phyloP scores from a whole-genome alignment of 495 filamentous ascomycete species.

The Paragyromitra xinjiangensis region DNA sequence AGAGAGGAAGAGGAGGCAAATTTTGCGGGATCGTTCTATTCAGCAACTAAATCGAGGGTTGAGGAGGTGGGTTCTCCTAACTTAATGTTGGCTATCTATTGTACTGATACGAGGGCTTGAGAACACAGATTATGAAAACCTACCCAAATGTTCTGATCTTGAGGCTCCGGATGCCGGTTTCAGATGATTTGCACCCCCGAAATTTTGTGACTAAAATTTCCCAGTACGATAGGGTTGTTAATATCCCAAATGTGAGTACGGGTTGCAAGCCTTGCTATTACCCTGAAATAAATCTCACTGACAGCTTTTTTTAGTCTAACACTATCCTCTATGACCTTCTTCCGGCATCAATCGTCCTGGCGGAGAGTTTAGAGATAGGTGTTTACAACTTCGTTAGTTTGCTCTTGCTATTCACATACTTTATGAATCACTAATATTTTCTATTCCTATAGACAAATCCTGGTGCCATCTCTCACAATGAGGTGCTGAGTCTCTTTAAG shows the following conservation, averaged over 20 bases:
- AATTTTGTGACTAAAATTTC: constrained; percentile 75
- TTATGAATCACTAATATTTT: constrained; percentile 11
- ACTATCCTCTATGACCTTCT: constrained; percentile 71
- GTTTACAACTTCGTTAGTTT: constrained; percentile 65
- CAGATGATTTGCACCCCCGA: constrained; percentile 71
- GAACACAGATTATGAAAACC: constrained; percentile 65
- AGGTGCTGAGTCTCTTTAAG: constrained; percentile 69
- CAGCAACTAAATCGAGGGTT: constrained; percentile 70
- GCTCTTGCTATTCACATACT: background rate
- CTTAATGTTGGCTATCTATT: background rate
- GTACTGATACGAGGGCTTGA: constrained; percentile 12
- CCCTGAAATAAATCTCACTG: constrained; percentile 1
- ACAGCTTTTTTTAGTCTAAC: constrained; percentile 62
- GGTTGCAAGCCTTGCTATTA: background rate
- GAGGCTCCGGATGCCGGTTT: constrained; percentile 74
- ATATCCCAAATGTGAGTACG: constrained; percentile 66
- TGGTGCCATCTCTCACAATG: constrained; percentile 73
- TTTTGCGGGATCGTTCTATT: constrained; percentile 73
- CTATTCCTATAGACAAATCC: constrained; percentile 67
- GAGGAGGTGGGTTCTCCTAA: constrained; percentile 64
- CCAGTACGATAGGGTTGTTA: constrained; percentile 70
- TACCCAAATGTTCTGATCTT: constrained; percentile 70
- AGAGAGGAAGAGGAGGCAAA: constrained; percentile 71
- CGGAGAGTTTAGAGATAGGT: constrained; percentile 69
- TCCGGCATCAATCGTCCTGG: constrained; percentile 68